phyloP scores from a whole-genome alignment of 768 basidiomycete genomes.

The Leucocoprinus leucothites region DNA sequence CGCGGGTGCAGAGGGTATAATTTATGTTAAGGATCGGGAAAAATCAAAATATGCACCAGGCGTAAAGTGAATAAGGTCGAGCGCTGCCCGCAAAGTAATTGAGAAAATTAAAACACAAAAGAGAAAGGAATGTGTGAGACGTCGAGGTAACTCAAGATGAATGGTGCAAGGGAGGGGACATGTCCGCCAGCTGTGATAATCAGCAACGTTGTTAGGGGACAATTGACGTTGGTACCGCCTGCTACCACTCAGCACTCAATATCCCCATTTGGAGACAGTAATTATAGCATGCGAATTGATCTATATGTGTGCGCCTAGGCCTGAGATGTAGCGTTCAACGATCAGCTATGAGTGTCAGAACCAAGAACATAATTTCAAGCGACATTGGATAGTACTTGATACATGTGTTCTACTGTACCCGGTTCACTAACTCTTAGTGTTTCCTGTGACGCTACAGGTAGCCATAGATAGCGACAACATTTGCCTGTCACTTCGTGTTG shows the following conservation, averaged over 20 bases:
- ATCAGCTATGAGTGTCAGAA: too few relatives aligned
- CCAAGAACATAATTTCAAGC: too few relatives aligned
- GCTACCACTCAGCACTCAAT: too few relatives aligned
- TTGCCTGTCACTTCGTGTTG: too few relatives aligned
- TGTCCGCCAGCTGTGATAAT: not conserved
- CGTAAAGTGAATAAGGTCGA: not conserved
- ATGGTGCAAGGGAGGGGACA: not conserved
- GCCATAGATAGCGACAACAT: too few relatives aligned
- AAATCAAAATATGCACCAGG: conserved; percentile 6
- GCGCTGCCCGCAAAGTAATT: conserved; percentile 3
- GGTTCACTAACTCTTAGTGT: too few relatives aligned
- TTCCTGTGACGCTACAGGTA: too few relatives aligned
- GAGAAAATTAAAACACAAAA: not conserved
- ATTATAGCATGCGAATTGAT: not conserved
- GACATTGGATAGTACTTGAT: too few relatives aligned
- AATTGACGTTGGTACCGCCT: too few relatives aligned
- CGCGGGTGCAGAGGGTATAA: not conserved
- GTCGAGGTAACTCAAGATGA: not conserved
- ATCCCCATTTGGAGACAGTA: not conserved
- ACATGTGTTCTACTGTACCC: too few relatives aligned
- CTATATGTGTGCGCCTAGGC: too few relatives aligned
- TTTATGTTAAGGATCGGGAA: not conserved
- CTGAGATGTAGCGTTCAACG: too few relatives aligned
- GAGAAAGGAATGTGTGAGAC: not conserved
- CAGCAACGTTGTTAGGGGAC: conserved; percentile 6